phyloP scores from a whole-genome alignment of 2,329 filamentous ascomycete species.

The Dactylonectria macrodidyma region DNA sequence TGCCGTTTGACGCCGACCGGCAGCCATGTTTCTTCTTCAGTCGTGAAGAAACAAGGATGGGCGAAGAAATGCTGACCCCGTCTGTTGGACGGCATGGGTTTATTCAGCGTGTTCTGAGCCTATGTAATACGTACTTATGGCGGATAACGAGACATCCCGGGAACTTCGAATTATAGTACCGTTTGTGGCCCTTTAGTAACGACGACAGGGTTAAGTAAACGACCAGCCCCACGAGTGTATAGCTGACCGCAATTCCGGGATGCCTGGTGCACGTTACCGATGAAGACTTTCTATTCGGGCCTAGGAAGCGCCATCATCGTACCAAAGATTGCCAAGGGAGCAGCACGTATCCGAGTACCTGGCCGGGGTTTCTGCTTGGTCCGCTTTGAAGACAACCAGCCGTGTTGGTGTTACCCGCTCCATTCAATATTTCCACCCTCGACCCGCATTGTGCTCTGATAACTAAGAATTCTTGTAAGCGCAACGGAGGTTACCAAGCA shows the following conservation, averaged over 20 bases:
- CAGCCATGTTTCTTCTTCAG: slow-evolving; percentile 15
- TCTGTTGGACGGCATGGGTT: slow-evolving; percentile 28
- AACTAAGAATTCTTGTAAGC: background rate
- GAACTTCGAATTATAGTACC: background rate
- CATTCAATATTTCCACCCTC: slow-evolving; percentile 9
- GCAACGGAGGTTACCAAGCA: background rate
- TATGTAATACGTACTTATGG: background rate
- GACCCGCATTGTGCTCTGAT: background rate
- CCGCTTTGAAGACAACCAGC: no score
- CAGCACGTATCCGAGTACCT: background rate
- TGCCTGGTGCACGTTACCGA: no score
- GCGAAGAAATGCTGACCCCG: background rate
- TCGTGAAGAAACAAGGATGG: slow-evolving; percentile 17
- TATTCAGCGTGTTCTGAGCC: slow-evolving; percentile 24
- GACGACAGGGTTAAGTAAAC: background rate
- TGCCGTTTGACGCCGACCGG: slow-evolving; percentile 14
- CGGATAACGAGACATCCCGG: background rate
- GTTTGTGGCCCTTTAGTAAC: no score
- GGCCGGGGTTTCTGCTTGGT: no score
- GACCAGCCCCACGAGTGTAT: background rate
- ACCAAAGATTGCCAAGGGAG: no score
- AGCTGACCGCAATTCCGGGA: background rate
- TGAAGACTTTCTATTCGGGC: no score
- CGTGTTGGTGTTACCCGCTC: background rate
- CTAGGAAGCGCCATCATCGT: no score